These are phyloP conservation scores for Ormosia semicastrata DNA, from an alignment of 306 rosid species.

Conservation along the genomic window DNA sequence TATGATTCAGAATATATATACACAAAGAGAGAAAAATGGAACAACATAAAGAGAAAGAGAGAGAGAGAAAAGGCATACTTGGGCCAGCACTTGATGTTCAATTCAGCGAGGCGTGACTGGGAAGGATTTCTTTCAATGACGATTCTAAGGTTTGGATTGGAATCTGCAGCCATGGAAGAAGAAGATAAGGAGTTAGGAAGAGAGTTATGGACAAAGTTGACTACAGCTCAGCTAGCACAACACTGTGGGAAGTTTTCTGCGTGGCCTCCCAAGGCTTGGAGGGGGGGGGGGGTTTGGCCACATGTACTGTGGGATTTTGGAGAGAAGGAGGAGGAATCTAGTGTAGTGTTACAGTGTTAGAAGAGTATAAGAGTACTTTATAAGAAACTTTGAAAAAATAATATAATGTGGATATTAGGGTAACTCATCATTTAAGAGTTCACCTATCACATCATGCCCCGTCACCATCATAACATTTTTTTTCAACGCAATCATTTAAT, in stretches of 20 bases:
- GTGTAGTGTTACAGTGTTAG: neutral
- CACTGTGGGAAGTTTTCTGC: no score
- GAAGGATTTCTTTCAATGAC: conserved; percentile 79
- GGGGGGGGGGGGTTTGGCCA: conserved; percentile 11
- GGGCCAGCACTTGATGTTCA: conserved; percentile 96
- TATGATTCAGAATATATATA: neutral
- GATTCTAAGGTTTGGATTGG: conserved; percentile 60
- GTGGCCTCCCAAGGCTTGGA: neutral
- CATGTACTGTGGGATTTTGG: conserved; percentile 25
- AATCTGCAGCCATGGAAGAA: conserved; percentile 61
- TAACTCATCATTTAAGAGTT: neutral
- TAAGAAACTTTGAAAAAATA: neutral
- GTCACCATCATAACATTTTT: conserved; percentile 5
- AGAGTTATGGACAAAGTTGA: neutral
- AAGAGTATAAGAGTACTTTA: conserved; percentile 26
- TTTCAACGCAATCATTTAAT: neutral
- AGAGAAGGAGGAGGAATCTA: conserved; percentile 42
- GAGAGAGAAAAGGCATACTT: conserved; percentile 48
- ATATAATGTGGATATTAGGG: neutral
- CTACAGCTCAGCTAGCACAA: no score
- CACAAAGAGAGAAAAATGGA: neutral
- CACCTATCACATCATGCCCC: conserved; percentile 36
- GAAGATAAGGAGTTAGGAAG: neutral
- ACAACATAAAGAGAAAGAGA: neutral
- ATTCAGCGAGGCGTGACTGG: conserved; percentile 61